Base-by-base conservation (phyloP, 2,329 filamentous ascomycete species). In the Triangularia setosa region DNA sequence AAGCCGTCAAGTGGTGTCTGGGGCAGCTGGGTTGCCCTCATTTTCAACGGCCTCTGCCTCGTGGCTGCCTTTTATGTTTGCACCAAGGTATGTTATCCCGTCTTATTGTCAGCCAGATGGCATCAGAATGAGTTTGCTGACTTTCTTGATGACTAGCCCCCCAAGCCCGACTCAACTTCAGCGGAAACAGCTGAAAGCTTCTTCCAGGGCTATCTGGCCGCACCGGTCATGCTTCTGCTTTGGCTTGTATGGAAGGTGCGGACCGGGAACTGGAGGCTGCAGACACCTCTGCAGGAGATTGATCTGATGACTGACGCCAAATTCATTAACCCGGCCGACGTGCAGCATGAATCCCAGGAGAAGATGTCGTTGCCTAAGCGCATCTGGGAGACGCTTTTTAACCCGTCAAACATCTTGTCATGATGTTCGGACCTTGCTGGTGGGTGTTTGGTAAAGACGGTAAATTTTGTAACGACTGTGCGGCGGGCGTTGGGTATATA, bases 21-120 rank as follows among this genome's bases (percentile, higher is more conserved):
- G 63, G 91, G 91, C 27, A 92, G 89, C 52, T 91, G 81, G 78
- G 75, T 92, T 56, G 90, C 90, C 11, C 79, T 93, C 58, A 66
- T 78, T 58, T 83, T 94, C 71, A 90, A 91, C 76, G 70, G 81
- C 21, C 73, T 93, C 8, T 87, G 90, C 62, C 79, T 94, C 52
- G 79, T 91, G 40, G 90, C 89, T 6, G 88, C 90, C 61, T 90
- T 91, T 74, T 92, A 89, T 83, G 86, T 84, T 62, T 85, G 86
- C 40, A 3, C 7, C 40, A 48, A 48, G n/a, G 40, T 48, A 18
- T 48, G n/a, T 48, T 16, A 21, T 16, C n/a, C 7, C n/a, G 8
- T 40, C 33, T 40, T 40, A 7, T 24, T 24, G 55, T 16, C 33
- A 25, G 25, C 4, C 16, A 3, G n/a, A 11, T 57, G 28, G 6